Conservation (phyloP, 2,329 filamentous ascomycete species). For the Chrysosporium keratinophilum region DNA sequence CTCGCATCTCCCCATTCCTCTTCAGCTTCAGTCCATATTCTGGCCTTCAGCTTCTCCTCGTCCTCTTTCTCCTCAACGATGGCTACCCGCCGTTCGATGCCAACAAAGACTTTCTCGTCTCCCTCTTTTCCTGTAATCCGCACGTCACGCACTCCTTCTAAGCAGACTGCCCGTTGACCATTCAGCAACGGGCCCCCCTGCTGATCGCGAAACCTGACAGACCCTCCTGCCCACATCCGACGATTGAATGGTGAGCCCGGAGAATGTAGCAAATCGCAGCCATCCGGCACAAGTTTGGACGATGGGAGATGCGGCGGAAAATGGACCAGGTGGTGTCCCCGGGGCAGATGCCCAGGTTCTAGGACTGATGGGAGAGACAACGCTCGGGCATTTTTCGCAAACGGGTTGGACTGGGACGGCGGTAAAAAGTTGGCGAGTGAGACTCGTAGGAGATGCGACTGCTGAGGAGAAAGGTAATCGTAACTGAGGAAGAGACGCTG, state of each 20-base stretch:
- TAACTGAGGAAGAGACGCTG: constrained; percentile 42
- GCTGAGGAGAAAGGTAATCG: constrained; percentile 51
- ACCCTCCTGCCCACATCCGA: constrained; percentile 83
- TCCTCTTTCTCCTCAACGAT: constrained; percentile 30
- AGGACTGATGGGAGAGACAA: constrained; percentile 27
- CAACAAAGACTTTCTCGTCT: constrained; percentile 51
- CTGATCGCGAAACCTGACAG: constrained; percentile 44
- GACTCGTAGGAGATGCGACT: constrained; percentile 54
- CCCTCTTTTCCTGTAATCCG: constrained; percentile 42
- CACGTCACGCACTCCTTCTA: constrained; percentile 41
- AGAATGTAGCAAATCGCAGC: constrained; percentile 69
- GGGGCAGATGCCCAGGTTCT: constrained; percentile 23
- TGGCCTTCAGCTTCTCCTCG: constrained; percentile 27
- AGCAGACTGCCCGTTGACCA: constrained; percentile 33
- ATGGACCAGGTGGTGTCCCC: constrained; percentile 72
- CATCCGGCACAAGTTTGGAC: constrained; percentile 61
- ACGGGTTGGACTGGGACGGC: constrained; percentile 16
- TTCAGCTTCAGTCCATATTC: constrained; percentile 37
- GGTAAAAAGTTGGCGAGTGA: constrained; percentile 50
- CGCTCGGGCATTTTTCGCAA: constrained; percentile 19
- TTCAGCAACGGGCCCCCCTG: constrained; percentile 23
- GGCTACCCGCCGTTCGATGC: constrained; percentile 46
- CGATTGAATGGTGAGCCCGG: constrained; percentile 62
- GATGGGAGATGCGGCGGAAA: constrained; percentile 62
- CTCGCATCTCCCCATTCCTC: constrained; percentile 35